phyloP scores from a whole-genome alignment of 2,329 filamentous ascomycete genomes.

The Calonectria fujianensis region DNA sequence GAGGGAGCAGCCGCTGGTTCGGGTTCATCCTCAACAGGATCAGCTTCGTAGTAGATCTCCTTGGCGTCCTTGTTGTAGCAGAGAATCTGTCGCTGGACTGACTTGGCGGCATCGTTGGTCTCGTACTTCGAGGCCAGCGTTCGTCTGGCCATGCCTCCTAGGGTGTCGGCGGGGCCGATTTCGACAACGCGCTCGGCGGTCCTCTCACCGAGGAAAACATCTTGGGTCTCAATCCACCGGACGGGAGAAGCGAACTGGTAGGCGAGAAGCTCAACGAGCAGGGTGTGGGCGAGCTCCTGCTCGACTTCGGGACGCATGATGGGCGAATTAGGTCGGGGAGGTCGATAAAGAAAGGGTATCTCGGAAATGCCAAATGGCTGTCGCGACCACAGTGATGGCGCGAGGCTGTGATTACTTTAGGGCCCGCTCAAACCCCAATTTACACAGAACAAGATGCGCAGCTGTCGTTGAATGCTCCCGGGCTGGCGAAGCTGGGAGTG shows the following conservation, averaged over 20 bases:
- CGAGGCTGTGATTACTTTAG: slow-evolving; percentile 51
- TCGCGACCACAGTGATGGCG: slow-evolving; percentile 51
- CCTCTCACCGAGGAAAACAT: slow-evolving; percentile 98
- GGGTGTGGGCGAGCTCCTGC: slow-evolving; percentile 98
- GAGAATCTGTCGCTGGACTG: slow-evolving; percentile 96
- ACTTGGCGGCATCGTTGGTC: slow-evolving; percentile 97
- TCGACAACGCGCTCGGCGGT: slow-evolving; percentile 98
- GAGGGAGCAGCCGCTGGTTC: slow-evolving; percentile 74
- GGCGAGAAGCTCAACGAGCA: slow-evolving; percentile 98
- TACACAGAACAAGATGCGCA: slow-evolving; percentile 45
- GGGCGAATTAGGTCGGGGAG: slow-evolving; percentile 57
- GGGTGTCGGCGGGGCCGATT: slow-evolving; percentile 95
- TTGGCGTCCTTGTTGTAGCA: slow-evolving; percentile 99
- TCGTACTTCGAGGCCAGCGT: slow-evolving; percentile 98
- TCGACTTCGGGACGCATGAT: slow-evolving; percentile 98
- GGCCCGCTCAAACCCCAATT: slow-evolving; percentile 55
- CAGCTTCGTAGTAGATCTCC: slow-evolving; percentile 99
- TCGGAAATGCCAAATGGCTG: slow-evolving; percentile 54
- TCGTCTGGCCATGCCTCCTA: slow-evolving; percentile 97
- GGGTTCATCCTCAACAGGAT: slow-evolving; percentile 93
- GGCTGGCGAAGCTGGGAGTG: slow-evolving; percentile 49
- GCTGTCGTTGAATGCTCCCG: slow-evolving; percentile 53
- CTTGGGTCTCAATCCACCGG: slow-evolving; percentile 99
- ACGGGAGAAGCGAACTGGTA: slow-evolving; percentile 99
- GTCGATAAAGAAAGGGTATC: slow-evolving; percentile 56